phyloP scores from a whole-genome alignment of 345 rosid species.

The Rhodamnia argentea region DNA sequence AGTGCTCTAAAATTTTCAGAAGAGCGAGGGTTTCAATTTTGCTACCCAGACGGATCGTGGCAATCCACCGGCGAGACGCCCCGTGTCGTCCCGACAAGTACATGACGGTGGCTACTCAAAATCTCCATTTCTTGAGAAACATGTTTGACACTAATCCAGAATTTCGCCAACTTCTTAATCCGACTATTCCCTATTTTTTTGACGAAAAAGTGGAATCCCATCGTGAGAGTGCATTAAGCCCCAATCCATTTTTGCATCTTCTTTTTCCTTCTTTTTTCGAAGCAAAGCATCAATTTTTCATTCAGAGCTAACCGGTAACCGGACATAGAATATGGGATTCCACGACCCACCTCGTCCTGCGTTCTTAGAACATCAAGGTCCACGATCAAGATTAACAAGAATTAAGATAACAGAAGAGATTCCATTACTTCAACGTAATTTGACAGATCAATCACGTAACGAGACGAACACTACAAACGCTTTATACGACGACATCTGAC shows the following conservation, averaged over 20 bases:
- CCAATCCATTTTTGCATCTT: neutral
- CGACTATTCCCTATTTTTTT: neutral
- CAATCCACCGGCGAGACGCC: neutral
- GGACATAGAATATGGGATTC: too few relatives aligned
- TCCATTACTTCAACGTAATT: neutral
- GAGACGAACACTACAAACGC: neutral
- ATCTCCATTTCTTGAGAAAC: neutral
- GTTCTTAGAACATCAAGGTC: neutral
- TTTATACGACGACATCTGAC: neutral
- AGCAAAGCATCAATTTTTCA: neutral
- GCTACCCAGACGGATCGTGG: neutral
- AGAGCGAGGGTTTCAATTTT: too few relatives aligned
- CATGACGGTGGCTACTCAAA: neutral
- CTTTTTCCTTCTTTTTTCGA: neutral
- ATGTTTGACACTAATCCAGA: rapidly evolving
- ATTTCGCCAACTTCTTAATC: neutral
- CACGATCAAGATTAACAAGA: neutral
- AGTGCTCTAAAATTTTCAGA: too few relatives aligned
- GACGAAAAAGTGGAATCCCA: neutral
- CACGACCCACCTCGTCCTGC: neutral
- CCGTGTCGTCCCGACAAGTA: neutral
- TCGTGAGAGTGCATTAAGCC: neutral
- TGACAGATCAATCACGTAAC: neutral
- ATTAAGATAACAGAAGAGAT: neutral
- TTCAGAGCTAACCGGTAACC: too few relatives aligned